Base-by-base conservation (phyloP, 768 basidiomycete genomes). In the Russula griseocarnosa region DNA sequence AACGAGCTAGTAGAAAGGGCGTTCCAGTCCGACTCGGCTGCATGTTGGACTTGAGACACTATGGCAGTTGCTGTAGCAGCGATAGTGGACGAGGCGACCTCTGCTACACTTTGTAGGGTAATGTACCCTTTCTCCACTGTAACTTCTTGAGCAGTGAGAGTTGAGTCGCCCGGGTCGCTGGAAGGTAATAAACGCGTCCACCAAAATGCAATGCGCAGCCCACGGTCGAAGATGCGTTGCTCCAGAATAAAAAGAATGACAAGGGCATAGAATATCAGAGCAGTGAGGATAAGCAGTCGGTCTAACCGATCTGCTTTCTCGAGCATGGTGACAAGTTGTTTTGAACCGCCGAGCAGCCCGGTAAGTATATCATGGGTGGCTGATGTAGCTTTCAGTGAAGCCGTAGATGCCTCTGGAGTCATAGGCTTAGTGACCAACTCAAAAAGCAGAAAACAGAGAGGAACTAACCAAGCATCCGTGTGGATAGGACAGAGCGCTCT, bases 241-340 rank as follows among this genome's bases (percentile, higher is more conserved):
- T 97, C 93, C 70, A 98, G 70, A 68, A 99, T 88, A 70, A 91
- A 95, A 28, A 88, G 80, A 8, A 94, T 86, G 34, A 91, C 87
- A 20, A 94, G 82, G 62, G 86, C 66, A 77, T 98, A 99, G 74
- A 98, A 91, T 13, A 79, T 72, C 40, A 98, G 84, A 0, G 84
- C 91, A 1, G 85, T 79, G 60, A 94, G 76, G 69, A 99, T 88
- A 66, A 98, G 77, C 32, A 97, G 73, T 7, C 95, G 88, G 77
- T 99, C 97, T 22, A 95, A 78, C 85, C 90, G 88, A 78, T 98
- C 95, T 18, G 94, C 83, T 64, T 88, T 87, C 75, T 97, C 92
- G 54, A 99, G 85, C 0, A 87, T 85, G 16, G 87, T 90, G 67
- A 98, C 86, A 66, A 99, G 84, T 30, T 88, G 82, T 69, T 90